Percentiles rank a stretch among this genome's conserved stretches.
phyloP scores from a whole-genome alignment of 257 asterid genomes.

The Nicotiana otophora region DNA sequence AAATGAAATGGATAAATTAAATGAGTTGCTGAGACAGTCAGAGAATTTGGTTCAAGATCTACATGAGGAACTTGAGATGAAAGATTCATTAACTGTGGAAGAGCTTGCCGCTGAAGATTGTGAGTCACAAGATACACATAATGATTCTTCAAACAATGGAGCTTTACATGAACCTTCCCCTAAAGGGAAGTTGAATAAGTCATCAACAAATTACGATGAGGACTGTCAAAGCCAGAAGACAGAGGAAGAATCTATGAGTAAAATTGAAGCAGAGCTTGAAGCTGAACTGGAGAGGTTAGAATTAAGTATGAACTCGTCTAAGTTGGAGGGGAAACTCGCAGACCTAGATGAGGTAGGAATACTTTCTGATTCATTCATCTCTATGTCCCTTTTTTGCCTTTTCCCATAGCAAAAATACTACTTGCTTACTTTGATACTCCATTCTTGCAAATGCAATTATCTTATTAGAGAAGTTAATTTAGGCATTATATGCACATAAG shows the following conservation, averaged over 20 bases:
- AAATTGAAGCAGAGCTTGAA: constrained; percentile 95
- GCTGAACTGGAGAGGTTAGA: constrained; percentile 87
- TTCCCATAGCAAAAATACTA: neutral
- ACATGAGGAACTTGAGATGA: constrained; percentile 94
- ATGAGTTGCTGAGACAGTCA: constrained; percentile 48
- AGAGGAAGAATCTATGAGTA: constrained; percentile 62
- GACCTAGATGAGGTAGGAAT: constrained; percentile 48
- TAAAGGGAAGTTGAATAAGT: constrained; percentile 26
- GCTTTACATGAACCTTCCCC: constrained; percentile 26
- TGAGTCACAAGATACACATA: constrained; percentile 40
- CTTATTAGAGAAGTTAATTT: neutral
- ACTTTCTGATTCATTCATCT: neutral
- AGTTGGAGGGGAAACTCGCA: constrained; percentile 39
- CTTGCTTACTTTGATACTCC: neutral
- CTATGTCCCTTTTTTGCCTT: neutral
- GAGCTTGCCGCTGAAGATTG: constrained; percentile 37
- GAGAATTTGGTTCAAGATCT: constrained; percentile 85
- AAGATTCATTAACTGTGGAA: constrained; percentile 71
- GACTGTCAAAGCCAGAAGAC: constrained; percentile 29
- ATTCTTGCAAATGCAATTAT: neutral
- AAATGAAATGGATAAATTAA: constrained; percentile 53
- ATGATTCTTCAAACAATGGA: constrained; percentile 24
- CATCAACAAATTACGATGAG: constrained; percentile 3
- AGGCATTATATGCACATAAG: neutral
- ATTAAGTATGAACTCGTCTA: constrained; percentile 48